Evolutionary conservation across 371 early-diverging fungal species (phyloP).

Genomic region (Mucor saturninus): DNA sequence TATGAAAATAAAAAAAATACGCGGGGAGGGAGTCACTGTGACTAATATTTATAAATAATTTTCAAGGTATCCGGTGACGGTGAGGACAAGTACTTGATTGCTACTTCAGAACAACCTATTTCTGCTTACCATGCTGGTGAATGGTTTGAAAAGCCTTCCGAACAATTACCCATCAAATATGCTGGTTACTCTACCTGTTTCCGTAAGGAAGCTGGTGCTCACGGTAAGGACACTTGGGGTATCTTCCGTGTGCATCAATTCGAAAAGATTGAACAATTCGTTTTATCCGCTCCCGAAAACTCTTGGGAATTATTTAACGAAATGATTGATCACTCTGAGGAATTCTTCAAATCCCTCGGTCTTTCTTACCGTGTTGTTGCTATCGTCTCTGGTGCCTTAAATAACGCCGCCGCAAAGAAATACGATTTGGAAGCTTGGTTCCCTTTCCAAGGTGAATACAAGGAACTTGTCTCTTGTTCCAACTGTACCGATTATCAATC

Average conservation of each 20-base stretch:
- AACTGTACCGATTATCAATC: slow-evolving; percentile 99
- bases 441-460: slow-evolving; percentile 97
- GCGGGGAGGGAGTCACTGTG: not conserved
- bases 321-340: slow-evolving; percentile 95
- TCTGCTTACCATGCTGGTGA: slow-evolving; percentile 96
- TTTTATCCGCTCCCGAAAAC: slow-evolving; percentile 96
- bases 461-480: slow-evolving; percentile 99
- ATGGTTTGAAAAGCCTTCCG: slow-evolving; percentile 93
- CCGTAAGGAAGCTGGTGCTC: slow-evolving; percentile 99
- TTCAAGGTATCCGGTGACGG: slow-evolving; percentile 74
- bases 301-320: slow-evolving; percentile 98
- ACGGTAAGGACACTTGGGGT: slow-evolving; percentile 99
- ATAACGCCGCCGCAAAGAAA: slow-evolving; percentile 99
- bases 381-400: slow-evolving; percentile 97
- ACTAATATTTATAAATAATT: not conserved
- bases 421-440: slow-evolving; percentile 99
- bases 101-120: slow-evolving; percentile 99
- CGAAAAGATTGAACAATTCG: slow-evolving; percentile 99
- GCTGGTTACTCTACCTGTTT: slow-evolving; percentile 99
- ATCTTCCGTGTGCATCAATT: slow-evolving; percentile 99
- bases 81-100: slow-evolving; percentile 98
- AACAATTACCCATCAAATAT: slow-evolving; percentile 94
- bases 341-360: slow-evolving; percentile 95
- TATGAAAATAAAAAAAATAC: not conserved
- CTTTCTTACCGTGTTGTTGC: slow-evolving; percentile 96